These are phyloP conservation scores for Huntiella omanensis DNA, from an alignment of 2,329 filamentous ascomycete genomes.

Conservation along the genomic window DNA sequence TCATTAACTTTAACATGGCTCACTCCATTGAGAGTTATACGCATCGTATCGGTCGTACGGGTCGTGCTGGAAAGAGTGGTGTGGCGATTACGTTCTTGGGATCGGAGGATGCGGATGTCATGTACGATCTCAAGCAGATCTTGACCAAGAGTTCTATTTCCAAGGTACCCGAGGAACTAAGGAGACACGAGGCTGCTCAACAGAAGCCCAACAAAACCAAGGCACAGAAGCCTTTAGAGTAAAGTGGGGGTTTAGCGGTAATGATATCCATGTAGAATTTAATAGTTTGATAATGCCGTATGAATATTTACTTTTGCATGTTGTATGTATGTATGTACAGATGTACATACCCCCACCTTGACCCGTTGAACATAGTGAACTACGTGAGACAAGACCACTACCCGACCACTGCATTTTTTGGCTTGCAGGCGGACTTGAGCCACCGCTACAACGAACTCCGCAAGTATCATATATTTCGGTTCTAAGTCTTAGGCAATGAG, in stretches of 20 bases:
- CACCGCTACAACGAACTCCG: no score
- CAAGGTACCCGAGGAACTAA: slow-evolving; percentile 76
- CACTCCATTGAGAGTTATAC: slow-evolving; percentile 85
- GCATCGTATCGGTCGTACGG: slow-evolving; percentile 88
- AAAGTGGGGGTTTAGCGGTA: background rate
- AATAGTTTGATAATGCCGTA: no score
- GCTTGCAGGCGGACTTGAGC: no score
- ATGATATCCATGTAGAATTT: no score
- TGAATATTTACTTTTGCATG: no score
- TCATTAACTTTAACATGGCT: slow-evolving; percentile 99
- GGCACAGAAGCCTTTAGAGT: slow-evolving; percentile 13
- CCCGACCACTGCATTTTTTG: no score
- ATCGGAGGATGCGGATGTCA: slow-evolving; percentile 69
- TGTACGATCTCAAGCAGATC: slow-evolving; percentile 95
- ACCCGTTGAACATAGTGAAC: no score
- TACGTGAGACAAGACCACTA: no score
- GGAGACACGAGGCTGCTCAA: slow-evolving; percentile 80
- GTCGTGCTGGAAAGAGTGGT: slow-evolving; percentile 92
- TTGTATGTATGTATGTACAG: no score
- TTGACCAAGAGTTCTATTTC: slow-evolving; percentile 76
- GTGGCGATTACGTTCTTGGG: slow-evolving; percentile 91
- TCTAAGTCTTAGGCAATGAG: no score
- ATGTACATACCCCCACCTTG: no score
- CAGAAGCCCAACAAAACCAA: slow-evolving; percentile 41
- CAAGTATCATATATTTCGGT: no score